Conservation (phyloP, 108 stramenopile species). For the Halocafeteria seosinensis region DNA sequence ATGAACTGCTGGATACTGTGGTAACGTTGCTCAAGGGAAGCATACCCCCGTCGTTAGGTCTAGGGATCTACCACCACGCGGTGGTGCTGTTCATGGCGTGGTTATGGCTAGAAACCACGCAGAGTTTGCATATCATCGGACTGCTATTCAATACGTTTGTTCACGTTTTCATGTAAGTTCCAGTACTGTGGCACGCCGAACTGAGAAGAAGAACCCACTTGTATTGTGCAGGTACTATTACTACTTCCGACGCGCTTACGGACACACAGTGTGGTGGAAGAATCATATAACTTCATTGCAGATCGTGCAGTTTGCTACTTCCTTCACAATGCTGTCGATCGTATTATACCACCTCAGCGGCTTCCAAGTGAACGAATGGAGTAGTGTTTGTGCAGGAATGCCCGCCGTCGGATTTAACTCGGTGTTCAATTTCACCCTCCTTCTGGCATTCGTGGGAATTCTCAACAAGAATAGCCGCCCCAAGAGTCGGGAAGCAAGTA, state of each 20-base stretch:
- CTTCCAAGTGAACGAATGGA: background rate
- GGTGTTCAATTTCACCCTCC: background rate
- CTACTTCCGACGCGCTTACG: background rate
- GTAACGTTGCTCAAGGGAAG: background rate
- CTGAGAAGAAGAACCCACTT: background rate
- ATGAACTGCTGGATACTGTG: conserved; percentile 19
- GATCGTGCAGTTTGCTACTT: conserved; percentile 10
- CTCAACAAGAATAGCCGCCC: background rate
- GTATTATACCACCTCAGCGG: background rate
- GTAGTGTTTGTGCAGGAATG: background rate
- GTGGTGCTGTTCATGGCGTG: conserved; percentile 10
- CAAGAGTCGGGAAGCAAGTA: background rate
- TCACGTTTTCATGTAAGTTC: conserved; percentile 20
- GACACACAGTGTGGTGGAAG: conserved; percentile 7
- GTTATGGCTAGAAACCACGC: conserved; percentile 1
- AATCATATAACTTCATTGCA: conserved; percentile 8
- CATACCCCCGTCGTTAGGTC: conserved; percentile 1
- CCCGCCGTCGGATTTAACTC: background rate
- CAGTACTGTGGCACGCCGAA: too few relatives aligned
- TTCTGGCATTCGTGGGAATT: background rate
- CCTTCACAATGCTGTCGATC: background rate
- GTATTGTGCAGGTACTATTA: too few relatives aligned
- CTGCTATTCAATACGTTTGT: conserved; percentile 9
- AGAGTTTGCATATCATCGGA: conserved; percentile 2
- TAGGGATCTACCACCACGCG: conserved; percentile 20